A percentile compares a stretch with the other conserved stretches of the same genome.
Conservation (phyloP, 116 monocot genomes). For the Dioscorea cayenensis region DNA sequence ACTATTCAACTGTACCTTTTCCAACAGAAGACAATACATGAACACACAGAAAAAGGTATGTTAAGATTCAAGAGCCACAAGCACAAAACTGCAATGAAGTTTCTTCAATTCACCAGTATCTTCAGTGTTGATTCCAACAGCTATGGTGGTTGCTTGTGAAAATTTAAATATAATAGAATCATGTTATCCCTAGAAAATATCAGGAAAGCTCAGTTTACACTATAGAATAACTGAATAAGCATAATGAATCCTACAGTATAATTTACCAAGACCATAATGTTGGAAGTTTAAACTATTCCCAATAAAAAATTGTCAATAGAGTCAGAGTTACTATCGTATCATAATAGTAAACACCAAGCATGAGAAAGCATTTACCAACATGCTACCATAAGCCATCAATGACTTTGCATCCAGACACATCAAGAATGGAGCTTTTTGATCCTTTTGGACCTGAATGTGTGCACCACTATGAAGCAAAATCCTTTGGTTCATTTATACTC, state of each 20-base stretch:
- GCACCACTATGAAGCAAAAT: neutral
- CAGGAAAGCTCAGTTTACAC: no score
- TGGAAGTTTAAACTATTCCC: neutral
- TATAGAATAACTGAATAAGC: no score
- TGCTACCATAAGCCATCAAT: slow-evolving; percentile 97
- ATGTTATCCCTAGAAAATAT: no score
- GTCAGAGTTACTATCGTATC: no score
- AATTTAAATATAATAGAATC: neutral
- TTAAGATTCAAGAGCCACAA: neutral
- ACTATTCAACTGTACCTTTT: slow-evolving; percentile 95
- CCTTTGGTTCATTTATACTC: slow-evolving; percentile 5
- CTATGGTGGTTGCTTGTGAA: slow-evolving; percentile 60
- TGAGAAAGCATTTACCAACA: slow-evolving; percentile 54
- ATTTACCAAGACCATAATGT: neutral
- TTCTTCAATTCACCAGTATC: slow-evolving; percentile 77
- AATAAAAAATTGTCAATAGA: neutral
- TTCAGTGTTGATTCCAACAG: slow-evolving; percentile 96
- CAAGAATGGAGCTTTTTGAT: slow-evolving; percentile 81
- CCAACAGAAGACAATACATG: slow-evolving; percentile 8
- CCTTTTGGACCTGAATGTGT: slow-evolving; percentile 54
- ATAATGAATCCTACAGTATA: neutral
- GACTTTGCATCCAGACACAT: slow-evolving; percentile 97
- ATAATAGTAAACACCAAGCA: neutral
- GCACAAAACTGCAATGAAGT: slow-evolving; percentile 89
- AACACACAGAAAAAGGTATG: neutral